Conservation (phyloP, 2,329 filamentous ascomycete genomes). For the Trichoderma aggressivum region DNA sequence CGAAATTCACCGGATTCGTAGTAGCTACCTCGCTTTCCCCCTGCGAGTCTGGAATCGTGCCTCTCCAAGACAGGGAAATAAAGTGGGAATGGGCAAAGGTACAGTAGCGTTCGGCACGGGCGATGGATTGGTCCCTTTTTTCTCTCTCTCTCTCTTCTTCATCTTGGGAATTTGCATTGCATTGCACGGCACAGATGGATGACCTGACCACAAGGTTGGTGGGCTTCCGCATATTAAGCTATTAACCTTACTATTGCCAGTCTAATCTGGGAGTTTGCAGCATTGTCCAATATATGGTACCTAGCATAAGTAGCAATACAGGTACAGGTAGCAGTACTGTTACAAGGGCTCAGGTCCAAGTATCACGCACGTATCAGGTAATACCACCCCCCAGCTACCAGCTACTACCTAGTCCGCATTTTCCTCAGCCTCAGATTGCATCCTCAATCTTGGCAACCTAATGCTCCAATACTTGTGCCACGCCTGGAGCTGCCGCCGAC, state of each 20-base stretch:
- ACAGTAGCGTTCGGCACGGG: not conserved
- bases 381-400: too few species aligned
- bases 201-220: not conserved
- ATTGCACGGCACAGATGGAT: not conserved
- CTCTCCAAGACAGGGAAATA: not conserved
- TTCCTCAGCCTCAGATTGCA: constrained; percentile 19
- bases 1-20: not conserved
- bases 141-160: not conserved
- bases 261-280: not conserved
- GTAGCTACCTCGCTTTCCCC: not conserved
- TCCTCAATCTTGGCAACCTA: constrained; percentile 7
- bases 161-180: not conserved
- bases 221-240: not conserved
- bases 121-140: not conserved
- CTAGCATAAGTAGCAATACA: too few species aligned
- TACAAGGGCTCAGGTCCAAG: too few species aligned
- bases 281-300: too few species aligned
- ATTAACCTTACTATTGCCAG: not conserved
- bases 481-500: not conserved
- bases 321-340: too few species aligned
- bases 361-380: too few species aligned
- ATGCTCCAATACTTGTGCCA: not conserved
- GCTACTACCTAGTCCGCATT: not conserved
- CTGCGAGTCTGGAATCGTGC: not conserved
- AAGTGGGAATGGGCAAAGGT: not conserved